These are phyloP conservation scores for Oidiodendron maius DNA, from an alignment of 495 filamentous ascomycete species.

Conservation along the genomic window DNA sequence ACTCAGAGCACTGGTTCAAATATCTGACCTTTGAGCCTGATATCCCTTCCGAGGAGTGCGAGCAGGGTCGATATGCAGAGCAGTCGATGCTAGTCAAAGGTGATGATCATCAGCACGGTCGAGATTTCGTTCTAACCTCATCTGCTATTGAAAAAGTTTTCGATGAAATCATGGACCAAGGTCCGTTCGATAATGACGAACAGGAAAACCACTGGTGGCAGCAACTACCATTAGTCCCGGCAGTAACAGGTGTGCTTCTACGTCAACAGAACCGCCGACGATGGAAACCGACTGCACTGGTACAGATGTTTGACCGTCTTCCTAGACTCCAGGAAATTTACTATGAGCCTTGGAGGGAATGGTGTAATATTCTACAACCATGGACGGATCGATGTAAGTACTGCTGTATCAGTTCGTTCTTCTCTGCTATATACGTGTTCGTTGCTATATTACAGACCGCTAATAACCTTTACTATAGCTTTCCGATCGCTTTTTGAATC, in stretches of 20 bases:
- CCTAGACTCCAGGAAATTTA: conserved; percentile 29
- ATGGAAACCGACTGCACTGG: conserved; percentile 25
- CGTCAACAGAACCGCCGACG: conserved; percentile 27
- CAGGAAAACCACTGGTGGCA: conserved; percentile 26
- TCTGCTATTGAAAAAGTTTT: conserved; percentile 23
- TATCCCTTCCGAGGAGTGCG: conserved; percentile 17
- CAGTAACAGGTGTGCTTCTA: conserved; percentile 27
- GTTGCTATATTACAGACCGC: conserved; percentile 6
- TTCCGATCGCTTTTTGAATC: conserved; percentile 23
- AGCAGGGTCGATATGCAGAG: conserved; percentile 5
- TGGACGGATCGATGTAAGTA: conserved; percentile 22
- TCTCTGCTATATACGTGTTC: background rate
- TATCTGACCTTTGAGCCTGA: conserved; percentile 28
- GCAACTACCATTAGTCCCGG: conserved; percentile 26
- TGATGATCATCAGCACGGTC: conserved; percentile 23
- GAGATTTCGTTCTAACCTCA: conserved; percentile 19
- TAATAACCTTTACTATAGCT: conserved; percentile 9
- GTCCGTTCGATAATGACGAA: conserved; percentile 22
- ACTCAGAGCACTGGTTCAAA: conserved; percentile 32
- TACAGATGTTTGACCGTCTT: conserved; percentile 27
- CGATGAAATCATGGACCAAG: conserved; percentile 3
- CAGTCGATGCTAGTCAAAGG: conserved; percentile 16
- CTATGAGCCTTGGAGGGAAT: conserved; percentile 30
- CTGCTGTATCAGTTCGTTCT: background rate
- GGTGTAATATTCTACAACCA: conserved; percentile 15